Evolutionary conservation across 1,284 basidiomycete species (phyloP), one percentile per base, ranked within the genome.

Genomic region (Moesziomyces sp.): DNA sequence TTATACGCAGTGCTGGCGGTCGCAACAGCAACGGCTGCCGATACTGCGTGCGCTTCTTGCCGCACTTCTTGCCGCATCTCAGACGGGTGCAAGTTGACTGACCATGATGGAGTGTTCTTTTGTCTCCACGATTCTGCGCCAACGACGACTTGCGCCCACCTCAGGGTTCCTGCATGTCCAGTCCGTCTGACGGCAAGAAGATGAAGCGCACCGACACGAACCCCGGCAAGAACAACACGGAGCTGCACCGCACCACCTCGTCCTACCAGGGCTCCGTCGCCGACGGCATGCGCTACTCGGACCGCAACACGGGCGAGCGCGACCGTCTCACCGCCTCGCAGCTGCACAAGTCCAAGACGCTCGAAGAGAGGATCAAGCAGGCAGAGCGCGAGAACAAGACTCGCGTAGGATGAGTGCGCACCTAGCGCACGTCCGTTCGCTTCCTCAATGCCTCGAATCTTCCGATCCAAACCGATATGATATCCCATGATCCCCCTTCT

Each of bases 181-280:
- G 71, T 58, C 67, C 76, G 51, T 70, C 69, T 51, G 77, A 77
- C 61, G 77, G 77, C 46, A 82, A 82, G 77, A 75, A 77, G 68
- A 78, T 83, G 64, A 82, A 77, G 74, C 80, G 81, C 44, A 83
- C 82, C 45, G 81, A 83, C 60, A 83, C 82, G 53, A 83, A 83
- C 77, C 77, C 71, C 11, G 59, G 63, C 52, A 70, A 69, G 57
- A 74, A 67, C 61, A 75, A 74, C 68, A 83, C 81, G 62, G 82
- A 82, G 65, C 72, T 84, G 46, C 82, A 82, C 57, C 80, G 82
- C 44, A 83, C 81, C 62, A 83, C 82, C 26, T 83, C 81, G 16
- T 83, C 82, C 30, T 84, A 81, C 78, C 81, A 83, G 55, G 82
- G 82, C 58, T 77, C 76, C 43, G 80, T 83, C 46, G 81, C 82